Conservation (phyloP, 306 rosid species). For the Cucumis sativus region Cucumber_9930_V3 NC_026656.2:20654001-20654500, state of each 20-base stretch:
- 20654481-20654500: too few relatives aligned
- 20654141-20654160: too few relatives aligned
- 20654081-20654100: too few relatives aligned
- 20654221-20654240: background rate
- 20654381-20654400: background rate
- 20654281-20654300: background rate
- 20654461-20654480: background rate
- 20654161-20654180: background rate
- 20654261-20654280: background rate
- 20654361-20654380: background rate
- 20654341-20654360: background rate
- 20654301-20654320: background rate
- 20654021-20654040: background rate
- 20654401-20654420: background rate
- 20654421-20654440: background rate
- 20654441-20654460: background rate
- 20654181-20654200: background rate
- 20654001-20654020: background rate
- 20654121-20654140: too few relatives aligned
- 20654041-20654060: background rate
- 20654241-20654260: background rate
- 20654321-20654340: background rate
- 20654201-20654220: background rate
- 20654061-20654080: too few relatives aligned
- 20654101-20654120: too few relatives aligned